phyloP scores from a whole-genome alignment of 1,284 basidiomycete species.

The Ustilago curta region DNA sequence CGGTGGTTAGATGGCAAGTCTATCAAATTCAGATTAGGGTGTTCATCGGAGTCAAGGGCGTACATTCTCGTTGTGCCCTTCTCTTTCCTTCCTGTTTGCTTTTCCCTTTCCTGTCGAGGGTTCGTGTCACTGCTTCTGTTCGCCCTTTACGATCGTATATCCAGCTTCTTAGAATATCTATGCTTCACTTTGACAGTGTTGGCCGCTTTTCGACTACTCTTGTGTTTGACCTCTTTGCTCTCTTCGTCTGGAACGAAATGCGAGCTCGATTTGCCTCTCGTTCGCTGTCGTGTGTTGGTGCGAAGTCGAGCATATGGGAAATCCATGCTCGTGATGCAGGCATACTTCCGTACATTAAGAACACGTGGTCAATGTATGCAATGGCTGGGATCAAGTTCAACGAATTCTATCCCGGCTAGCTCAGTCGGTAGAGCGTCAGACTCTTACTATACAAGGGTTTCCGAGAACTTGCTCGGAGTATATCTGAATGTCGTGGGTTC shows the following conservation, averaged over 20 bases:
- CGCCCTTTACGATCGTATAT: not conserved
- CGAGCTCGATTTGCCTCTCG: not conserved
- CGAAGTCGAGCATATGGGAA: too few relatives aligned
- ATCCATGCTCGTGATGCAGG: too few relatives aligned
- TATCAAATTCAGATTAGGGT: too few relatives aligned
- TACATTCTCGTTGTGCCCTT: not conserved
- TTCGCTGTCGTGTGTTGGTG: not conserved
- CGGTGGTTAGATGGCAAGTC: constrained; percentile 14
- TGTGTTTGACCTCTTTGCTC: not conserved
- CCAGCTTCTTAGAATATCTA: not conserved
- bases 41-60: too few relatives aligned
- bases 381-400: too few relatives aligned
- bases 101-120: not conserved
- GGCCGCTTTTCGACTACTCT: not conserved
- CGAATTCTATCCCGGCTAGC: constrained; percentile 65
- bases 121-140: not conserved
- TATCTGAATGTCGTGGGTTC: constrained; percentile 69
- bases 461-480: constrained; percentile 32
- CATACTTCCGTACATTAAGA: too few relatives aligned
- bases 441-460: constrained; percentile 63
- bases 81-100: not conserved
- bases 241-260: constrained; percentile 17
- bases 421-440: constrained; percentile 70
- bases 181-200: not conserved
- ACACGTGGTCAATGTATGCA: too few relatives aligned